These are phyloP conservation scores for Mucor indicus DNA, from an alignment of 371 early-diverging fungal species.

Conservation along the genomic window DNA sequence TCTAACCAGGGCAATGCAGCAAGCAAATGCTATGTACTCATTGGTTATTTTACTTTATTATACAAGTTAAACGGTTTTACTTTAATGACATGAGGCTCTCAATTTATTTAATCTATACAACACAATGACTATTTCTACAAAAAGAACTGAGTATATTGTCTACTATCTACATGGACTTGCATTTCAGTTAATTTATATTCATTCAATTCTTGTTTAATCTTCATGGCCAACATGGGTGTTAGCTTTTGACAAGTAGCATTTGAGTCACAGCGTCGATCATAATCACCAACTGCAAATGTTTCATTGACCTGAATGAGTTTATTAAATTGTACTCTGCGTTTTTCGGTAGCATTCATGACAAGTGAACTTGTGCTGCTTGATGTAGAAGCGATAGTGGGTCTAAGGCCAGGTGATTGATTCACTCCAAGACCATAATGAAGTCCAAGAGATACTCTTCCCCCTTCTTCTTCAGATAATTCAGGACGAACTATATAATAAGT, in stretches of 20 bases:
- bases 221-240: slow-evolving; percentile 63
- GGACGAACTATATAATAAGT: slow-evolving; percentile 31
- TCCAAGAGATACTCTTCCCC: slow-evolving; percentile 18
- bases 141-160: slow-evolving; percentile 71
- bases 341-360: not conserved
- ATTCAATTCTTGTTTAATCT: slow-evolving; percentile 76
- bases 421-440: slow-evolving; percentile 41
- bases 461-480: slow-evolving; percentile 3
- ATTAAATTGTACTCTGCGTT: slow-evolving; percentile 53
- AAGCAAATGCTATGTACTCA: too few relatives aligned
- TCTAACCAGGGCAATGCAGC: too few relatives aligned
- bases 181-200: slow-evolving; percentile 74
- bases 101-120: too few relatives aligned
- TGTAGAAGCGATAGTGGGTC: slow-evolving; percentile 34
- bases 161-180: slow-evolving; percentile 72
- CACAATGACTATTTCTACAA: too few relatives aligned
- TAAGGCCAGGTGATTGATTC: slow-evolving; percentile 41
- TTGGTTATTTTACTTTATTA: too few relatives aligned
- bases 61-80: too few relatives aligned
- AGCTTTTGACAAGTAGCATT: slow-evolving; percentile 60
- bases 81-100: too few relatives aligned
- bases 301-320: slow-evolving; percentile 60
- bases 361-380: slow-evolving; percentile 23
- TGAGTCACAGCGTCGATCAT: slow-evolving; percentile 69
- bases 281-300: slow-evolving; percentile 65